phyloP scores from a whole-genome alignment of 768 basidiomycete species.

The Boletus bicolor region DNA sequence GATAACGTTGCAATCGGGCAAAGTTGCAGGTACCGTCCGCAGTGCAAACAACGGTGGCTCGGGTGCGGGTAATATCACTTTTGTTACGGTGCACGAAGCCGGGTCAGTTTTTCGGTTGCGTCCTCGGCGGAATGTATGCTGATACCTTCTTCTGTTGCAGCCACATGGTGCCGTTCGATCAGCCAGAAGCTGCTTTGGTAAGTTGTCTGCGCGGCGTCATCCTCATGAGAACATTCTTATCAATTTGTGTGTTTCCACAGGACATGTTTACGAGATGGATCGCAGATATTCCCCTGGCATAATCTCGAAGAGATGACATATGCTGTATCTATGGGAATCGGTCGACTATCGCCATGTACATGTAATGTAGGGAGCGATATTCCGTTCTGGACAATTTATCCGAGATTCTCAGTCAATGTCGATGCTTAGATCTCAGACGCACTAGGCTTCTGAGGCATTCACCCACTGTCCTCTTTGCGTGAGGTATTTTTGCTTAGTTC shows the following conservation, averaged over 20 bases:
- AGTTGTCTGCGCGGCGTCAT: slow-evolving; percentile 18
- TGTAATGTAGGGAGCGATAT: neutral
- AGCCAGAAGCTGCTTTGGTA: slow-evolving; percentile 82
- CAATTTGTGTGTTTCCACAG: slow-evolving; percentile 29
- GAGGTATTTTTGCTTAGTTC: neutral
- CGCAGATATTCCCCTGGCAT: slow-evolving; percentile 45
- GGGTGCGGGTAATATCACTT: slow-evolving; percentile 82
- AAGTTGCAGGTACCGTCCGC: slow-evolving; percentile 64
- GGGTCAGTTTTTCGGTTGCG: slow-evolving; percentile 49
- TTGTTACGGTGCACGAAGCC: slow-evolving; percentile 72
- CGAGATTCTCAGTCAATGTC: neutral
- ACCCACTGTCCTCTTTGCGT: neutral
- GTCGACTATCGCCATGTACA: neutral
- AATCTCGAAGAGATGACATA: neutral
- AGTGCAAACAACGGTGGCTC: slow-evolving; percentile 61
- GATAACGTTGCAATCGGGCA: slow-evolving; percentile 50
- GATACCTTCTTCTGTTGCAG: slow-evolving; percentile 36
- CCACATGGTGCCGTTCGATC: slow-evolving; percentile 90
- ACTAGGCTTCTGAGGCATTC: too few relatives aligned
- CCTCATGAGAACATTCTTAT: neutral
- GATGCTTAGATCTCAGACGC: neutral
- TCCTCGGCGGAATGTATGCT: neutral
- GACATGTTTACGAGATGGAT: slow-evolving; percentile 64
- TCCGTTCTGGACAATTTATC: neutral
- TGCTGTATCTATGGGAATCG: neutral